Percentiles rank a stretch among this genome's conserved stretches.
Conservation (phyloP, 2,329 filamentous ascomycete genomes). For the Claviceps purpurea region DNA sequence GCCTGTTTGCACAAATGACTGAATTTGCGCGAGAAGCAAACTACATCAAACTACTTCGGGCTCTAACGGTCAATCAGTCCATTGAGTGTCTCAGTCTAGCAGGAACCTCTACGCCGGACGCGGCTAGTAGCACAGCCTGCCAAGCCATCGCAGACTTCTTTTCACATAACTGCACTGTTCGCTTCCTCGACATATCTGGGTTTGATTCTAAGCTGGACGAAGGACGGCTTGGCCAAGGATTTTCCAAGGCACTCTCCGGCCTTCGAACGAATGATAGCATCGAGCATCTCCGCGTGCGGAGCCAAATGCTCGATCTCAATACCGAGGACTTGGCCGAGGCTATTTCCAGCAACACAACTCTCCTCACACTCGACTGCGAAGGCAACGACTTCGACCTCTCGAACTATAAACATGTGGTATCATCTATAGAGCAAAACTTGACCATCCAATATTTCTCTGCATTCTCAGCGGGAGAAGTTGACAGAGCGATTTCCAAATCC, state of each 20-base stretch:
- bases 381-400: slow-evolving; percentile 42
- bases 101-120: slow-evolving; percentile 36
- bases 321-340: slow-evolving; percentile 38
- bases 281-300: slow-evolving; percentile 40
- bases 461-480: slow-evolving; percentile 24
- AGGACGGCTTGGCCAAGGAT: slow-evolving; percentile 38
- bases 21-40: slow-evolving; percentile 38
- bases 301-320: slow-evolving; percentile 41
- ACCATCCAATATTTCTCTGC: slow-evolving; percentile 32
- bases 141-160: slow-evolving; percentile 37
- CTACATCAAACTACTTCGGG: slow-evolving; percentile 36
- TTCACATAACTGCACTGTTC: slow-evolving; percentile 34
- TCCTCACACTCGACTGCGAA: slow-evolving; percentile 40
- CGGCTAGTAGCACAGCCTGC: slow-evolving; percentile 32
- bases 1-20: slow-evolving; percentile 42
- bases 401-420: slow-evolving; percentile 33
- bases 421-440: slow-evolving; percentile 27
- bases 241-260: slow-evolving; percentile 35
- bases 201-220: slow-evolving; percentile 45
- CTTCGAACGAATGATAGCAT: slow-evolving; percentile 30
- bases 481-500: slow-evolving; percentile 21
- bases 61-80: slow-evolving; percentile 34
- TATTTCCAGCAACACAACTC: slow-evolving; percentile 32
- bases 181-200: slow-evolving; percentile 43
- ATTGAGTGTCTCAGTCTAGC: slow-evolving; percentile 40